Base-by-base conservation (phyloP, 2,329 filamentous ascomycete genomes). In the Calonectria hongkongensis region DNA sequence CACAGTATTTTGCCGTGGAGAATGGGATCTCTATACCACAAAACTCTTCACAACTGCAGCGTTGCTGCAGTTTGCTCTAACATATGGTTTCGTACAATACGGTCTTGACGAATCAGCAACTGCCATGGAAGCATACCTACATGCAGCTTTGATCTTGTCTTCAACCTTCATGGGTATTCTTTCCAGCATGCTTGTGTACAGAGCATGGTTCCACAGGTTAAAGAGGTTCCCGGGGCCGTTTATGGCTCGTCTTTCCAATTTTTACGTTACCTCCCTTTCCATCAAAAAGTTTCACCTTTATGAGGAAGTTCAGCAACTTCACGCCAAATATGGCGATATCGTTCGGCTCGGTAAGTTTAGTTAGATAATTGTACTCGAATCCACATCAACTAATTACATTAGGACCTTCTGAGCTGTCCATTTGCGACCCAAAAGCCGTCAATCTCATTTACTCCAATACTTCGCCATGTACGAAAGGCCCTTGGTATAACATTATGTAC, bases 401-500 rank as follows among this genome's bases (percentile, higher is more conserved):
- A 75, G 74, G 74, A 1, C 73, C 74, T 3, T 51, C 72, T 4
- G 65, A 75, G 15, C 27, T 75, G 2, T 75, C 74, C 1, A 68
- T 75, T 2, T 41, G 47, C 5, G 48, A 73, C 15, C 60, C 73
- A n/a, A 45, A 39, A 5, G 73, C 73, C 0, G 16, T 75, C 2
- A 43, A 68, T n/a, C 62, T 58, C 0, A 73, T 76, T n/a, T 64
- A 76, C 13, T 67, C 63, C 2, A 50, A 47, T 13, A 66, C 16
- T 9, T 75, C 74, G 0, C 64, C 62, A 1, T 76, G 74, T 18
- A 54, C 54, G 3, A 75, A 76, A 36, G 73, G 73, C 0, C 74
- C 74, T 13, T 75, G 66, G n/a, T 76, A 75, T 18, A 75, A 75
- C n/a, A 45, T 76, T 3, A 13, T 60, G 1, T 41, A 73, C 3